Evolutionary conservation across 176 grass and related monocot genomes (phyloP), one percentile per base, ranked within the genome.

Genomic region (Rhynchospora breviuscula): DNA sequence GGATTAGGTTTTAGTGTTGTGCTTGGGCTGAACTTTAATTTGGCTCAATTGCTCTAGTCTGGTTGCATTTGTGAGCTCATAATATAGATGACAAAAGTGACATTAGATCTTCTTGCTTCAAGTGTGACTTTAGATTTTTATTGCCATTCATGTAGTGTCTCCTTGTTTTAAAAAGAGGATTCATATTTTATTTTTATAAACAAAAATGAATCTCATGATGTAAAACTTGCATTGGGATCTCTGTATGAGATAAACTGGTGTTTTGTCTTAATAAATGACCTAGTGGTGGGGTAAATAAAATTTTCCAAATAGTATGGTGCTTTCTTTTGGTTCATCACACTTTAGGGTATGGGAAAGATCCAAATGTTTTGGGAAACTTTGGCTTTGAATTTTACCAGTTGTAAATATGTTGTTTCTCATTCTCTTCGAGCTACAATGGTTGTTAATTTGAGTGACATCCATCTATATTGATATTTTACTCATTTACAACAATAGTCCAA

Each of bases 361-460:
- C 9, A 57, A 57, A 26, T 33, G 12, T 78, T 33, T 78, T 78
- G 51, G 54, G 23, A 57, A 78, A 57, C 48, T 54, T 54, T 17
- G 54, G 48, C 73, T 78, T 56, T 78, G 12, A 26, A 33, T 33
- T 75, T 75, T 14, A 57, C 73, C 51, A 57, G 51, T 78, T 78
- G 56, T 68, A 9, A 67, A 67, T 40, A 67, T 76, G 29, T 70
- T 56, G 49, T 49, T 54, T 77, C 13, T 54, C 47, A 53, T 77
- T 77, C 54, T 54, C 23, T 4, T 56, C 21, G 48, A 54, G 13
- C 49, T 56, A 26, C 21, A 7, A 53, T 56, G 3, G 9, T 77
- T 54, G 73, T 56, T 10, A 31, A 4, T 56, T 77, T 6, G 2
- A 56, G 21, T 71, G 48, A 53, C 52, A 75, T 75, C 45, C 46